A percentile compares a stretch with the other conserved stretches of the same genome.
Evolutionary conservation across 768 basidiomycete genomes (phyloP).

Genomic region (Podaxis sp.): DNA sequence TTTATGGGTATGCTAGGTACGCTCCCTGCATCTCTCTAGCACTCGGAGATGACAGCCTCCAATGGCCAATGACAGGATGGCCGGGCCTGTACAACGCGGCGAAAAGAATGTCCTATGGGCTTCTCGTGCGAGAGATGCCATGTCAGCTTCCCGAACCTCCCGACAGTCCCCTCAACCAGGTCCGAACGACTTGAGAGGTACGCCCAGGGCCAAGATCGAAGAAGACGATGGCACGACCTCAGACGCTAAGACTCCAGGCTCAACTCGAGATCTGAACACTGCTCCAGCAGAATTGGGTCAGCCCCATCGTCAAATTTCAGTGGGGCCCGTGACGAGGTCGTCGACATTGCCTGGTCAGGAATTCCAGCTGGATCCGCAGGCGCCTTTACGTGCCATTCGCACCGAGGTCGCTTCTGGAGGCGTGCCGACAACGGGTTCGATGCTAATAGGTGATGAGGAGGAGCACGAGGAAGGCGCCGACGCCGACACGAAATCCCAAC

Average conservation of each 20-base stretch:
- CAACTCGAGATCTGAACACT: slow-evolving; percentile 21
- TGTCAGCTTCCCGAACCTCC: neutral
- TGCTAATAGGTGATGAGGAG: slow-evolving; percentile 9
- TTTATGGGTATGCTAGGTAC: slow-evolving; percentile 88
- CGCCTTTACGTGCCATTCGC: slow-evolving; percentile 34
- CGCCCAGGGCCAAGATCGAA: slow-evolving; percentile 26
- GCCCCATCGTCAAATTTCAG: slow-evolving; percentile 25
- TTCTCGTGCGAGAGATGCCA: slow-evolving; percentile 19
- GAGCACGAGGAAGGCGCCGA: slow-evolving; percentile 18
- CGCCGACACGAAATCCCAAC: slow-evolving; percentile 16
- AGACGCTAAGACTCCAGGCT: neutral
- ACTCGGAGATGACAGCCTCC: slow-evolving; percentile 2
- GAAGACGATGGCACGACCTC: neutral
- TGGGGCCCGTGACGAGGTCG: slow-evolving; percentile 5
- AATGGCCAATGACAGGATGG: slow-evolving; percentile 49
- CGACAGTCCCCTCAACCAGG: slow-evolving; percentile 11
- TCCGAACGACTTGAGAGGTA: slow-evolving; percentile 23
- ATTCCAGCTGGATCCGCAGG: slow-evolving; percentile 36
- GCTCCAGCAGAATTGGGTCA: slow-evolving; percentile 52
- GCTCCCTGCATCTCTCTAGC: slow-evolving; percentile 13
- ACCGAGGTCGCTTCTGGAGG: neutral
- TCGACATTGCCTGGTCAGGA: neutral
- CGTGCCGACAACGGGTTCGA: neutral
- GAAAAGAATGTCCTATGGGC: slow-evolving; percentile 58
- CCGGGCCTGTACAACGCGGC: slow-evolving; percentile 51